Evolutionary conservation across 2,329 filamentous ascomycete species (phyloP).

Genomic region (Cordyceps farinosa): DNA sequence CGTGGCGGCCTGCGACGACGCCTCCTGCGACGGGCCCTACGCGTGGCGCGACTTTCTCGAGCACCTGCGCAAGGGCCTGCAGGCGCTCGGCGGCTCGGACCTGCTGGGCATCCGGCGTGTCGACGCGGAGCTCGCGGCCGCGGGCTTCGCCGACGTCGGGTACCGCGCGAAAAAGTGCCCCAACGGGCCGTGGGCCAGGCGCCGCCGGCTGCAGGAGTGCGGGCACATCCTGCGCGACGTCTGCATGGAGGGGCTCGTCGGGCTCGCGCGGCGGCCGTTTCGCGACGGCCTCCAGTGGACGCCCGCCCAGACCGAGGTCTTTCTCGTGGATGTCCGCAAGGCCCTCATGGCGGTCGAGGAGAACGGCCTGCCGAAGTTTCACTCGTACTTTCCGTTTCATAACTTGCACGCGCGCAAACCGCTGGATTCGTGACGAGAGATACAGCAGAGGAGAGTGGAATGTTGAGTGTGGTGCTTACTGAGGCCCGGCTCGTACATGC

Average conservation of each 20-base stretch:
- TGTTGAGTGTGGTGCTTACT: background rate
- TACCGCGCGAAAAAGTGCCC: constrained; percentile 44
- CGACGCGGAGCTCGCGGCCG: constrained; percentile 33
- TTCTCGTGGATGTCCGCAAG: constrained; percentile 41
- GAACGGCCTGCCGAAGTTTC: constrained; percentile 33
- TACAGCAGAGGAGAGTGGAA: background rate
- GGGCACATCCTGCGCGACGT: constrained; percentile 45
- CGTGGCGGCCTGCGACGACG: constrained; percentile 42
- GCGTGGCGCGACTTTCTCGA: constrained; percentile 45
- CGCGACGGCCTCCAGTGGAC: constrained; percentile 41
- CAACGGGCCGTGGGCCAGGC: constrained; percentile 46
- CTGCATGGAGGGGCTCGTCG: constrained; percentile 38
- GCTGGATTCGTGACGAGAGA: constrained; percentile 17
- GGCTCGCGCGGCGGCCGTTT: constrained; percentile 37
- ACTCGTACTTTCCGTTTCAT: constrained; percentile 40
- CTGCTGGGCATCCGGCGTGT: constrained; percentile 38
- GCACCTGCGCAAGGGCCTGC: constrained; percentile 40
- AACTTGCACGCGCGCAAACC: constrained; percentile 40
- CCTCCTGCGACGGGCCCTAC: constrained; percentile 40
- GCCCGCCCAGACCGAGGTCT: constrained; percentile 40
- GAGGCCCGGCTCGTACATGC: no score
- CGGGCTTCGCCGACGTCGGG: constrained; percentile 41
- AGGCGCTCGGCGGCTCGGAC: constrained; percentile 41
- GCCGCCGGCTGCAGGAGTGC: constrained; percentile 40
- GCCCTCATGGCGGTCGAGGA: constrained; percentile 32